Conservation (phyloP, 441 rosid genomes). For the Hura crepitans region DNA sequence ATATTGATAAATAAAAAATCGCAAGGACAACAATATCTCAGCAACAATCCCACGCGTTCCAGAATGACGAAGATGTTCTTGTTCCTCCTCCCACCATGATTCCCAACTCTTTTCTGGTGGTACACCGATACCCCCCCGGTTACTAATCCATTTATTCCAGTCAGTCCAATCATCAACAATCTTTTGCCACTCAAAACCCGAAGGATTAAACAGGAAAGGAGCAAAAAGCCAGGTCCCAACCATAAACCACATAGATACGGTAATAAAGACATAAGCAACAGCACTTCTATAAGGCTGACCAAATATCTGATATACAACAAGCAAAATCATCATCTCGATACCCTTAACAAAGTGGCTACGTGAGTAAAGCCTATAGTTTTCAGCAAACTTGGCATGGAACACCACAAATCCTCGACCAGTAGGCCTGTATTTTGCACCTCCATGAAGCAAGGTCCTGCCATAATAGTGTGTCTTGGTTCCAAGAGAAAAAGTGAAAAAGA, state of each 20-base stretch:
- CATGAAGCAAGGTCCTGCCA: slow-evolving; percentile 95
- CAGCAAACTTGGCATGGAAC: slow-evolving; percentile 98
- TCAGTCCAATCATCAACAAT: slow-evolving; percentile 99
- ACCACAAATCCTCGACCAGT: slow-evolving; percentile 99
- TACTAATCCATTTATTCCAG: slow-evolving; percentile 97
- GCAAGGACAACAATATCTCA: slow-evolving; percentile 76
- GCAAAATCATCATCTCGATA: slow-evolving; percentile 91
- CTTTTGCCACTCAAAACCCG: slow-evolving; percentile 99
- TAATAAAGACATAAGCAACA: slow-evolving; percentile 79
- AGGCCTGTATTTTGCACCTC: slow-evolving; percentile 95
- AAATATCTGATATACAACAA: slow-evolving; percentile 78
- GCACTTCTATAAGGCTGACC: slow-evolving; percentile 84
- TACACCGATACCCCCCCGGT: slow-evolving; percentile 94
- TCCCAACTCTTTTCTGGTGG: slow-evolving; percentile 99
- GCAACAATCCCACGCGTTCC: slow-evolving; percentile 88
- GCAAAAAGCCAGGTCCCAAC: slow-evolving; percentile 99
- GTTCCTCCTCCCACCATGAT: slow-evolving; percentile 99
- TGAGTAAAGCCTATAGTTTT: slow-evolving; percentile 91
- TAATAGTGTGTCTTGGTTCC: slow-evolving; percentile 97
- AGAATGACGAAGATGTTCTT: slow-evolving; percentile 84
- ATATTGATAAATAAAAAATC: slow-evolving; percentile 91
- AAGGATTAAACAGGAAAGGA: slow-evolving; percentile 96
- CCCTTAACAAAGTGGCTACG: slow-evolving; percentile 99
- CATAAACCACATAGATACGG: slow-evolving; percentile 99
- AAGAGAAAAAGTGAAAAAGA: slow-evolving; percentile 96